These are phyloP conservation scores for Ballota nigra DNA, from an alignment of 257 asterid genomes.

Conservation along the genomic window DNA sequence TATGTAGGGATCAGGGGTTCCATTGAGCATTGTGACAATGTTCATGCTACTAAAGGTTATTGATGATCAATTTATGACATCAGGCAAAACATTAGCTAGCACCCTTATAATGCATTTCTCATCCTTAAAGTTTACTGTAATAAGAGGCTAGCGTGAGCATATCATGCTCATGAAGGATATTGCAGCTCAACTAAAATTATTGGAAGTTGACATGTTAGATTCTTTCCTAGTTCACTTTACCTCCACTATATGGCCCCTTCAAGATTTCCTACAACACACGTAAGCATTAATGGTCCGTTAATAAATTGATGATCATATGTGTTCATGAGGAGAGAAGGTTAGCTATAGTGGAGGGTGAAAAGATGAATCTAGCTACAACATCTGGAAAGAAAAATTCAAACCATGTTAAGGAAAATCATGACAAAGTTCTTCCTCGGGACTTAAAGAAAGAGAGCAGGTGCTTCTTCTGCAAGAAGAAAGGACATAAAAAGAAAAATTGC, in stretches of 20 bases:
- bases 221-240: neutral
- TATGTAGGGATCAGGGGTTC: neutral
- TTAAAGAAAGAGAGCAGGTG: neutral
- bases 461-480: no score
- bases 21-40: neutral
- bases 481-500: no score
- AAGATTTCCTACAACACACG: no score
- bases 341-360: neutral
- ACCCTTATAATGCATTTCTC: neutral
- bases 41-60: neutral
- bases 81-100: neutral
- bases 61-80: neutral
- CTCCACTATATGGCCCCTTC: neutral
- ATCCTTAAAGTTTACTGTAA: neutral
- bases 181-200: neutral
- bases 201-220: neutral
- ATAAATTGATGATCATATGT: neutral
- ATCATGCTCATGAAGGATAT: neutral
- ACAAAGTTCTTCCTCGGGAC: neutral
- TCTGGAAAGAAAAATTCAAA: neutral
- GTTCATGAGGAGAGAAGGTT: neutral
- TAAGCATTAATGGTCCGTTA: neutral
- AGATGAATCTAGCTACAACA: neutral
- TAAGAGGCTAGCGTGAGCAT: conserved; percentile 4
- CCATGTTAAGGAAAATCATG: neutral